Evolutionary conservation across 805 yeast genomes (phyloP).

Genomic region (Vanderwaltozyma verrucispora): DNA sequence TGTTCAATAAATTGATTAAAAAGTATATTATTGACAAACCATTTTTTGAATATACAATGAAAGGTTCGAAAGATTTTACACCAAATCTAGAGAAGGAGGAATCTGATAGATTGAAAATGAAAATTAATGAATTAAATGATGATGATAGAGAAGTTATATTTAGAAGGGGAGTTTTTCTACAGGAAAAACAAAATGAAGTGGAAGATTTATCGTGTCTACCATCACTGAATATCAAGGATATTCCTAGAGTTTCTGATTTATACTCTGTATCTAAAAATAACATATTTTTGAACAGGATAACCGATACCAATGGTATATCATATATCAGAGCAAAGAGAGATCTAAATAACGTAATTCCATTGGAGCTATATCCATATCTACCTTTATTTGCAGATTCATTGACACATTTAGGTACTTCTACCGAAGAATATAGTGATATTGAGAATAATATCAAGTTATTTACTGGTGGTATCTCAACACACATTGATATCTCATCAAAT

Average conservation of each 20-base stretch:
- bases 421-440: conserved; percentile 61
- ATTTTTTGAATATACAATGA: conserved; percentile 64
- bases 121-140: conserved; percentile 37
- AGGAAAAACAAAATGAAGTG: conserved; percentile 50
- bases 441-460: conserved; percentile 74
- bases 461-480: conserved; percentile 79
- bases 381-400: conserved; percentile 72
- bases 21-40: conserved; percentile 44
- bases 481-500: conserved; percentile 44
- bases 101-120: conserved; percentile 34
- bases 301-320: conserved; percentile 71
- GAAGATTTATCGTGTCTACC: conserved; percentile 80
- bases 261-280: conserved; percentile 29
- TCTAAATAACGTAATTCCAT: conserved; percentile 44
- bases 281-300: conserved; percentile 37
- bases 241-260: conserved; percentile 43
- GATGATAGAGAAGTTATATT: conserved; percentile 49
- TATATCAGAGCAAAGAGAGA: conserved; percentile 63
- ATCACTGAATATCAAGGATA: conserved; percentile 62
- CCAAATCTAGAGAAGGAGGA: conserved; percentile 47
- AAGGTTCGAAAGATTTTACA: conserved; percentile 52
- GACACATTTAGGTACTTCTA: conserved; percentile 76
- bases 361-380: conserved; percentile 52
- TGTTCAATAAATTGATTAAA: conserved; percentile 53
- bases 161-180: conserved; percentile 49